These are phyloP conservation scores for Vaccinium macrocarpon DNA, from an alignment of 148 eudicot species.

Conservation along the genomic window DNA sequence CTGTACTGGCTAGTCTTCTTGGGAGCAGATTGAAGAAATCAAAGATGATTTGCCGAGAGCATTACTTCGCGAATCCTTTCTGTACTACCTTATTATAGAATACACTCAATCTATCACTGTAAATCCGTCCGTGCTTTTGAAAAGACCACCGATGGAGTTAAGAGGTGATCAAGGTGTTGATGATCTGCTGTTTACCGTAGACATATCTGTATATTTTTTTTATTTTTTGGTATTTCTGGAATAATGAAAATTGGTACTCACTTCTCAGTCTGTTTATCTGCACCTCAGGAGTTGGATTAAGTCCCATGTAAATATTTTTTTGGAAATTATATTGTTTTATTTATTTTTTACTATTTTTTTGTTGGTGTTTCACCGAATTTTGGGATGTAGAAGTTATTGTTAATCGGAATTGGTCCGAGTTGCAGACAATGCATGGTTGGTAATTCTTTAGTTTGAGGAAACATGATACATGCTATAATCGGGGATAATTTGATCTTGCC, in stretches of 20 bases:
- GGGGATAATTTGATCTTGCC: too few species aligned
- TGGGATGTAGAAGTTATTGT: background rate
- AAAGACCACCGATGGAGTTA: background rate
- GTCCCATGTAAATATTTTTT: background rate
- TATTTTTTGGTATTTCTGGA: too few species aligned
- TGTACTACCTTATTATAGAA: constrained; percentile 45
- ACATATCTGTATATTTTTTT: background rate
- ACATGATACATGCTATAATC: too few species aligned
- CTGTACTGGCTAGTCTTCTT: constrained; percentile 48
- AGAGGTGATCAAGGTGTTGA: background rate
- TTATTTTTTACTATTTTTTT: too few species aligned
- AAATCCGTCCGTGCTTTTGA: background rate
- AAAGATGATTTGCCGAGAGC: constrained; percentile 51
- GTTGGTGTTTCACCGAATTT: background rate
- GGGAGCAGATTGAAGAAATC: constrained; percentile 39
- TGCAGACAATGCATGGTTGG: too few species aligned
- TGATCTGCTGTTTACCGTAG: background rate
- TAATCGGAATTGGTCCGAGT: too few species aligned
- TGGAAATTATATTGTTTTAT: background rate
- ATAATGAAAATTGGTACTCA: background rate
- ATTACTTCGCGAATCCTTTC: constrained; percentile 79
- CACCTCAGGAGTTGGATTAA: background rate
- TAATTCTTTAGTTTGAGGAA: too few species aligned
- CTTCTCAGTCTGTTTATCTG: background rate
- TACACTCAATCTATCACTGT: background rate